A percentile compares a stretch with the other conserved stretches of the same genome.
Conservation (phyloP, 441 rosid species). For the Populus trichocarpa region DNA sequence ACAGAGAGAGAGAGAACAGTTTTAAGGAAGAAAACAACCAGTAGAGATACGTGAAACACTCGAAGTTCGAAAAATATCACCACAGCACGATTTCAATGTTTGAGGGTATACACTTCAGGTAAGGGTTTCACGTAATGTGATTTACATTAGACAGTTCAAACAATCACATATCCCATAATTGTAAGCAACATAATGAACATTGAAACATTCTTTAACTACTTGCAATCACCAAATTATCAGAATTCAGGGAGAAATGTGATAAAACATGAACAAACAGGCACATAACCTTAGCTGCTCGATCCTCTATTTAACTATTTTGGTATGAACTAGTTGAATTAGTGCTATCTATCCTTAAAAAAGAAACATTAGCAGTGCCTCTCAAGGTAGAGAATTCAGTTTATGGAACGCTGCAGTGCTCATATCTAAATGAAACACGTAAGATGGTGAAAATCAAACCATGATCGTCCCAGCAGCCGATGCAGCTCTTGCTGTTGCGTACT, state of each 20-base stretch:
- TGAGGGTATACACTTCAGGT: not conserved
- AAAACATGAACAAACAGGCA: not conserved
- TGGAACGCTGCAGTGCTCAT: not conserved
- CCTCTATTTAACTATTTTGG: not conserved
- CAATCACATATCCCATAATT: not conserved
- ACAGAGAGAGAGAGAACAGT: not conserved
- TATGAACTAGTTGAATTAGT: not conserved
- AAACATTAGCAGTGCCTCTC: not conserved
- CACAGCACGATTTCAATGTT: not conserved
- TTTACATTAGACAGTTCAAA: not conserved
- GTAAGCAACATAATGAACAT: not conserved
- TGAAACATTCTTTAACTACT: not conserved
- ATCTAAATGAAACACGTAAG: not conserved
- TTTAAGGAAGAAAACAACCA: not conserved
- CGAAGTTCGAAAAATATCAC: not conserved
- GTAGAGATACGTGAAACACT: not conserved
- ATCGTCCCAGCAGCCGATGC: slow-evolving; percentile 69
- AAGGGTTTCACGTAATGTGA: not conserved
- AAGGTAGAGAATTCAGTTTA: not conserved
- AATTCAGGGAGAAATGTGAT: not conserved
- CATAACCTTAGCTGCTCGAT: not conserved
- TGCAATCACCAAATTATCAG: not conserved
- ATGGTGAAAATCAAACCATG: slow-evolving; percentile 43
- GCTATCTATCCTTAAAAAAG: not conserved
- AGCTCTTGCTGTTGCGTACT: slow-evolving; percentile 75